Conservation (phyloP, 2,329 filamentous ascomycete genomes). For the Diaporthe australafricana region DNA sequence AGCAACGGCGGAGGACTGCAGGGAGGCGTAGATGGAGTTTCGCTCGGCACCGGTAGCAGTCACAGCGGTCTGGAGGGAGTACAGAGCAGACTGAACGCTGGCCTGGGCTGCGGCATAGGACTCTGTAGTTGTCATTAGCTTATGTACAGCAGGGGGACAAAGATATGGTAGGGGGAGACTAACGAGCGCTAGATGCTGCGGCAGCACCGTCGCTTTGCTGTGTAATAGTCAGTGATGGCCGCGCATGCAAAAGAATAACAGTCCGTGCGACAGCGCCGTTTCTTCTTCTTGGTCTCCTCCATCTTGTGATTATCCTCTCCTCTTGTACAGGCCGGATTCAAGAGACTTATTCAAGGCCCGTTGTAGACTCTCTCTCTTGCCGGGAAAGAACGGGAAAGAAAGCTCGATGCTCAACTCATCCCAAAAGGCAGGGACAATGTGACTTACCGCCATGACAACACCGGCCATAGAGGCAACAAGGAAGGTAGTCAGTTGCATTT, state of each 20-base stretch:
- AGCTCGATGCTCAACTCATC: background rate
- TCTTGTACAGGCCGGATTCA: background rate
- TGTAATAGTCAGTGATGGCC: background rate
- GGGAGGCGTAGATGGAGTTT: conserved; percentile 24
- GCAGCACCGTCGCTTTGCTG: conserved; percentile 14
- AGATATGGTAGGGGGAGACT: background rate
- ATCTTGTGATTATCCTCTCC: too few relatives aligned
- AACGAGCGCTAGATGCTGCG: conserved; percentile 21
- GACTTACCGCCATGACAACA: conserved; percentile 20
- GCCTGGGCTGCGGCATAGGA: conserved; percentile 24
- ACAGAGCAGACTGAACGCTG: conserved; percentile 13
- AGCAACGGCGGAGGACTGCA: conserved; percentile 26
- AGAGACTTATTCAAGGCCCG: too few relatives aligned
- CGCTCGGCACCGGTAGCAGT: conserved; percentile 23
- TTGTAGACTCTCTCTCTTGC: background rate
- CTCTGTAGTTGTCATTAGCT: background rate
- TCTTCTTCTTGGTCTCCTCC: background rate
- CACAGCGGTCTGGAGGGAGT: conserved; percentile 19
- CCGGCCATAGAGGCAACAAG: conserved; percentile 23
- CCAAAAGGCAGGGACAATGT: background rate
- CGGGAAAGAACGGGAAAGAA: background rate
- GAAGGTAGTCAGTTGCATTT: conserved; percentile 24
- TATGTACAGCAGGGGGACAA: background rate
- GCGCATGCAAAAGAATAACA: background rate
- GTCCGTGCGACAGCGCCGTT: background rate